Conservation (phyloP, 164 flowering plant species). For the Berberis vulgaris region DNA sequence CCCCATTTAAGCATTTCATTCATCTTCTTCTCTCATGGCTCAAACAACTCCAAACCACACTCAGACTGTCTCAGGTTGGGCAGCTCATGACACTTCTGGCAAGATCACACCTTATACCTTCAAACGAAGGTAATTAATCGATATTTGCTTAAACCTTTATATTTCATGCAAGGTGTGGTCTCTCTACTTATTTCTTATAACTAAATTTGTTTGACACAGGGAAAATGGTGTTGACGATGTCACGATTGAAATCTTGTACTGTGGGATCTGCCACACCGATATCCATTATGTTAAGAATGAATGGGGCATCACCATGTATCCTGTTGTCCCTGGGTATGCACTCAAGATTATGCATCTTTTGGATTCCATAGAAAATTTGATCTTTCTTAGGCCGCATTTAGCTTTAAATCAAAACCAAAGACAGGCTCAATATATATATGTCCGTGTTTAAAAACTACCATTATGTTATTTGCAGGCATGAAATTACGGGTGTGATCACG, state of each 20-base stretch:
- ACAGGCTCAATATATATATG: no score
- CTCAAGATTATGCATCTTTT: not conserved
- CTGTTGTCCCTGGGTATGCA: constrained; percentile 71
- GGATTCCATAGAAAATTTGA: no score
- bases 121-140: constrained; percentile 45
- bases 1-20: not conserved
- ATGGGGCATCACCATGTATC: constrained; percentile 75
- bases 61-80: constrained; percentile 62
- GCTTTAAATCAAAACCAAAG: no score
- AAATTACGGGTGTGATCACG: constrained; percentile 50
- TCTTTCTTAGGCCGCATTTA: no score
- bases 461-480: constrained; percentile 34
- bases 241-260: constrained; percentile 50
- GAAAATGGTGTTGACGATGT: constrained; percentile 62
- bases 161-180: not conserved
- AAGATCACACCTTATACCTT: constrained; percentile 47
- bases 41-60: constrained; percentile 55
- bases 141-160: not conserved
- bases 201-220: constrained; percentile 17
- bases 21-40: constrained; percentile 21
- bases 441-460: no score
- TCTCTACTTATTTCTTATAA: not conserved
- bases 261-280: constrained; percentile 83
- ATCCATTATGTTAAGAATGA: constrained; percentile 50
- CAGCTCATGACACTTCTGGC: constrained; percentile 55